phyloP scores from a whole-genome alignment of 2,329 filamentous ascomycete species.

The Neonectria hederae region DNA sequence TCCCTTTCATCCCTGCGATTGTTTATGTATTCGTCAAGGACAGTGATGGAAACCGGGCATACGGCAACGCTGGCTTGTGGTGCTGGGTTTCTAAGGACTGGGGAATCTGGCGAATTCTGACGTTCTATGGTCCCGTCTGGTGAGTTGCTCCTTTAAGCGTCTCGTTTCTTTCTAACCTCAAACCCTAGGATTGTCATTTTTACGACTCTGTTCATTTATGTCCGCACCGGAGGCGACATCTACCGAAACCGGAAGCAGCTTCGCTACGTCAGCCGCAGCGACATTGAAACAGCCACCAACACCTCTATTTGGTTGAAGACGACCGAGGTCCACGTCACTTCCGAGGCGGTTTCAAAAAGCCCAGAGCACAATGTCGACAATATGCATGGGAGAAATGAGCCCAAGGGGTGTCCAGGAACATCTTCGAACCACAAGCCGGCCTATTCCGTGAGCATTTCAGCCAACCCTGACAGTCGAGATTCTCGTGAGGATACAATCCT shows the following conservation, averaged over 20 bases:
- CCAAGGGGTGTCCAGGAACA: background rate
- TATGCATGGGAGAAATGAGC: background rate
- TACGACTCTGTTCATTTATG: constrained; percentile 14
- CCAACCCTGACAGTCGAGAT: constrained; percentile 68
- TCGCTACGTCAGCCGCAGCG: constrained; percentile 9
- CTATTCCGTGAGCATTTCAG: constrained; percentile 5
- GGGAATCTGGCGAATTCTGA: constrained; percentile 15
- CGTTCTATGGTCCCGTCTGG: constrained; percentile 20
- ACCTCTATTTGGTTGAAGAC: constrained; percentile 9
- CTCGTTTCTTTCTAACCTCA: background rate
- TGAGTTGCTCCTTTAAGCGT: background rate
- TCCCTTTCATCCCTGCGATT: constrained; percentile 12
- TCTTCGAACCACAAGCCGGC: background rate
- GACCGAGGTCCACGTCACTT: constrained; percentile 3
- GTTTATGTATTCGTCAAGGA: constrained; percentile 5
- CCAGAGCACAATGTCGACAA: background rate
- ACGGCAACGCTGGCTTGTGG: constrained; percentile 15
- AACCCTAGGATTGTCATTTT: constrained; percentile 12
- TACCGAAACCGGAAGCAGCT: constrained; percentile 15
- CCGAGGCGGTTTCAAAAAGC: background rate
- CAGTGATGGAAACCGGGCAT: background rate
- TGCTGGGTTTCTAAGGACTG: constrained; percentile 18
- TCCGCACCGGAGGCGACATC: constrained; percentile 16
- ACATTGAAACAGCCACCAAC: constrained; percentile 2
- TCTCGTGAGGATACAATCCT: background rate